Base-by-base conservation (phyloP, 2,329 filamentous ascomycete genomes). In the Chalara sp. region DNA sequence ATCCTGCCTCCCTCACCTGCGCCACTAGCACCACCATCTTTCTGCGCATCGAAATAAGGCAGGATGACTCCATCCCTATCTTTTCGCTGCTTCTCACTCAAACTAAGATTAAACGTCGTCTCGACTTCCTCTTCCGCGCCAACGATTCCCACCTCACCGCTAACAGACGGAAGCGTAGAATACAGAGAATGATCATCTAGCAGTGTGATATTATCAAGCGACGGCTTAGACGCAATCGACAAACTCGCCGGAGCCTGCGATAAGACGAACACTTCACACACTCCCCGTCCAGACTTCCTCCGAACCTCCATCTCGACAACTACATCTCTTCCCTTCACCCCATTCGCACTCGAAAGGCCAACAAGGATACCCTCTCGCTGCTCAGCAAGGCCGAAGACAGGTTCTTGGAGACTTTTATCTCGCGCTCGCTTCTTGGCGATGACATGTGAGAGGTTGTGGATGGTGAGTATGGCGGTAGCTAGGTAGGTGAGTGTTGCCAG, bases 41-140 rank as follows among this genome's bases (percentile, higher is more conserved):
- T 88, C 76, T 99, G 93, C 29, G 93, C 93, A 72, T 99, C 93
- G 69, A 95, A 96, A 67, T 99, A 97, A 12, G 93, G 93, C 67
- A 97, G 67, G 40, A 97, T 87, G 6, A 99, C 88, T 0, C 87
- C 88, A 62, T 96, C 92, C 30, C 93, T 75, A 47, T 95, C 92
- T 57, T 78, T 76, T 60, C 87, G 80, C 72, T 99, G 93, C 72
- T 93, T 90, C 53, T 96, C 92, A 13, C 92, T 97, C 53, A 99
- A 72, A 0, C 86, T 84, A 4, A 99, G 70, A 57, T 87, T 86
- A 65, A 99, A 99, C 0, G 92, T 96, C 7, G 87, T 86, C 60
- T 82, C 80, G 52, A 81, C 74, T 33, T 77, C 77, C 1, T 56
- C 51, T 0, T 57, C 67, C 4, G 62, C 67, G 2, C 63, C 70